phyloP scores from a whole-genome alignment of 139 green algal genomes.

The Gonium pectorale region DNA sequence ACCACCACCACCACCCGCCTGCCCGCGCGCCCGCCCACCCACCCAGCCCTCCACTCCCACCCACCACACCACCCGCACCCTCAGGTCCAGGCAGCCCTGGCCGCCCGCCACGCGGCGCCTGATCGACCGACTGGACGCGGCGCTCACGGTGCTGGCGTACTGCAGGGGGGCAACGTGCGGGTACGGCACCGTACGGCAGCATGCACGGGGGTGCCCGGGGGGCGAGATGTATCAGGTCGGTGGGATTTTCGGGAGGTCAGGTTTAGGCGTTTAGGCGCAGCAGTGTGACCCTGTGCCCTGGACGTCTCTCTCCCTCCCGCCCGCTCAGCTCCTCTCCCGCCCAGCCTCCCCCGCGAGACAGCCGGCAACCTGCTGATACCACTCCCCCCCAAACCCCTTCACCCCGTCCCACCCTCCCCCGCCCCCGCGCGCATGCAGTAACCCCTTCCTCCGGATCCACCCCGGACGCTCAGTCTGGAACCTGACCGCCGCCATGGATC shows the following conservation, averaged over 20 bases:
- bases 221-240: no score
- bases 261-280: no score
- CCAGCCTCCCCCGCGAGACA: no score
- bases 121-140: neutral
- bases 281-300: no score
- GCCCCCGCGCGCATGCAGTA: neutral
- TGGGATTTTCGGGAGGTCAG: no score
- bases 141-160: constrained; percentile 21
- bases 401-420: neutral
- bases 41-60: neutral
- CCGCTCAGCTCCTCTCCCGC: no score
- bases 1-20: neutral
- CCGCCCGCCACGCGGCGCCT: no score
- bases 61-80: no score
- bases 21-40: no score
- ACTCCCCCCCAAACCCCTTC: neutral
- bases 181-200: neutral
- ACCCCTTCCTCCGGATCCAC: constrained; percentile 4
- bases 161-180: neutral
- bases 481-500: neutral
- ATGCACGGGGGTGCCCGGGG: neutral
- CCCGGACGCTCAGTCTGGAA: neutral
- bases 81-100: neutral
- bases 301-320: no score
- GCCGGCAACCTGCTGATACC: no score